These are phyloP conservation scores for Brassica hybrid DNA, from an alignment of 441 rosid genomes.

Conservation along the genomic window DNA sequence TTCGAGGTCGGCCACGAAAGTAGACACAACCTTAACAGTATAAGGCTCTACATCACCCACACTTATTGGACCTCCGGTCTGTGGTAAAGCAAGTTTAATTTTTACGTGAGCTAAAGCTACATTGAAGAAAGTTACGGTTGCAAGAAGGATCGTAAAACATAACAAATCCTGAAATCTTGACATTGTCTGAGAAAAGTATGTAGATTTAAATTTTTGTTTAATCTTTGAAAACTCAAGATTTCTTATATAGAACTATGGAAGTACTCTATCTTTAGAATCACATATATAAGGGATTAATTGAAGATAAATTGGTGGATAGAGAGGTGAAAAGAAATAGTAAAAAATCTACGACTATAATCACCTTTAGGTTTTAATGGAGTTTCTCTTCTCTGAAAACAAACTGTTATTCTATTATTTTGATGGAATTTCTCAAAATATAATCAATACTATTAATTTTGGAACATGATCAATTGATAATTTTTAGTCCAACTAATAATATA, in stretches of 20 bases:
- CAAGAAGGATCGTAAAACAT: conserved; percentile 10
- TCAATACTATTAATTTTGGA: too few relatives aligned
- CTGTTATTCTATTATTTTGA: too few relatives aligned
- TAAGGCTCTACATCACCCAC: conserved; percentile 30
- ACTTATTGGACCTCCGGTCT: conserved; percentile 9
- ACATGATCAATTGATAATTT: too few relatives aligned
- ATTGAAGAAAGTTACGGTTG: conserved; percentile 10
- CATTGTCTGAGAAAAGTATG: conserved; percentile 8
- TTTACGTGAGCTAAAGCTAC: conserved; percentile 14
- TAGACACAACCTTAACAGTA: conserved; percentile 27
- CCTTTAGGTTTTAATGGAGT: too few relatives aligned
- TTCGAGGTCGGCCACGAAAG: conserved; percentile 20
- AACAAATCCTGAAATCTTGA: background rate
- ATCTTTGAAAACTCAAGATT: background rate
- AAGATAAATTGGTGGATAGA: conserved; percentile 19
- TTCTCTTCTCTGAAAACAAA: too few relatives aligned
- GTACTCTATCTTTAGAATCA: conserved; percentile 30
- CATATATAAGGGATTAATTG: background rate
- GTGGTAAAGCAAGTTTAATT: conserved; percentile 4
- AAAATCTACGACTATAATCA: background rate
- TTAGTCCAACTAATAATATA: too few relatives aligned
- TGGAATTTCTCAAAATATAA: background rate
- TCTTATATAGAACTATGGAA: conserved; percentile 1
- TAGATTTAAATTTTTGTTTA: background rate
- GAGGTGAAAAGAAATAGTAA: conserved; percentile 3